These are phyloP conservation scores for Aspergillus funiculosus DNA, from an alignment of 495 filamentous ascomycete species.

Conservation along the genomic window DNA sequence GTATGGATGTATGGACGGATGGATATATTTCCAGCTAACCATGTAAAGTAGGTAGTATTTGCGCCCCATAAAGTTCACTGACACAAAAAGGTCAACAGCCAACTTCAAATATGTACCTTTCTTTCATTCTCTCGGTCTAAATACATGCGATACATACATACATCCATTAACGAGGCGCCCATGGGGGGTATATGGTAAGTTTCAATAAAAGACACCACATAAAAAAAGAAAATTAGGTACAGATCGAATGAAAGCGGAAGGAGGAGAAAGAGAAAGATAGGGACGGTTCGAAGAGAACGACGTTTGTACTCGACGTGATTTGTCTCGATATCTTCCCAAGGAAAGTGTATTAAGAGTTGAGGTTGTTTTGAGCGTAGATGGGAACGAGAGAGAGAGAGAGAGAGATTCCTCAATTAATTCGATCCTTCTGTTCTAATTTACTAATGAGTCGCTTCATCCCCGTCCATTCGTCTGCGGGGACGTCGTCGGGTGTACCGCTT, in stretches of 20 bases:
- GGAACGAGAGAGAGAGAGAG: not conserved
- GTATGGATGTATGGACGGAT: too few relatives aligned
- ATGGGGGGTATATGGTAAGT: constrained; percentile 13
- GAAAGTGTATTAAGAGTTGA: too few relatives aligned
- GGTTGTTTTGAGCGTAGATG: too few relatives aligned
- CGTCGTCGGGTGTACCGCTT: constrained; percentile 64
- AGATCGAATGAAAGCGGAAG: not conserved
- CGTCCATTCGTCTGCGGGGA: constrained; percentile 83
- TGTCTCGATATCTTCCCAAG: too few relatives aligned
- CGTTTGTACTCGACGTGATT: too few relatives aligned
- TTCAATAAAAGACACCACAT: constrained; percentile 5
- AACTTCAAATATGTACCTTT: too few relatives aligned
- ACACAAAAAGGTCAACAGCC: too few relatives aligned
- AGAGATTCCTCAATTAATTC: constrained; percentile 9
- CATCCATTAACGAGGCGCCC: constrained; percentile 7
- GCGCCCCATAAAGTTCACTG: too few relatives aligned
- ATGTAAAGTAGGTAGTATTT: too few relatives aligned
- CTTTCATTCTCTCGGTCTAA: not conserved
- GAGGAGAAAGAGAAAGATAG: not conserved
- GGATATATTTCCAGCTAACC: too few relatives aligned
- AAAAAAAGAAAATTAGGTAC: constrained; percentile 4
- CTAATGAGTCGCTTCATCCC: constrained; percentile 80
- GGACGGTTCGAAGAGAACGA: not conserved
- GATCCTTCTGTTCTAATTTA: constrained; percentile 53
- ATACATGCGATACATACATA: constrained; percentile 2